Percentiles rank a stretch among this genome's conserved stretches.
These are phyloP conservation scores for Boletus pseudopeckii DNA, from an alignment of 768 basidiomycete species.

Conservation along the genomic window DNA sequence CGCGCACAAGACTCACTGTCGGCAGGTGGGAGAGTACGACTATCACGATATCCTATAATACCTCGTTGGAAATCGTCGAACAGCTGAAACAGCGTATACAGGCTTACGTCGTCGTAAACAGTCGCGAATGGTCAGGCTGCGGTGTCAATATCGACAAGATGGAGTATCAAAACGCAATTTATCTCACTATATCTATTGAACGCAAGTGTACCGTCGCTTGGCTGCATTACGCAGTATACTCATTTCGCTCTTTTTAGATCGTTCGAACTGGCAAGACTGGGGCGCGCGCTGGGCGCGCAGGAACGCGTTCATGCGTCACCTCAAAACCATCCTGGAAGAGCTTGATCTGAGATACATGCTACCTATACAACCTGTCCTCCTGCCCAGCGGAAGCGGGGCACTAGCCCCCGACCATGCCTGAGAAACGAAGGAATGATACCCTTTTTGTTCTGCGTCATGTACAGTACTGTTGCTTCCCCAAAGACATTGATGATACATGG, in stretches of 20 bases:
- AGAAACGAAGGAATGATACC: background rate
- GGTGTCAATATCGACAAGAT: conserved; percentile 73
- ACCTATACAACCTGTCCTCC: conserved; percentile 68
- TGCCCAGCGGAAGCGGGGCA: conserved; percentile 34
- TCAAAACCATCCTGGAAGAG: conserved; percentile 70
- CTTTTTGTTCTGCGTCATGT: background rate
- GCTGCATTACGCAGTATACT: background rate
- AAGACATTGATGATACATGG: background rate
- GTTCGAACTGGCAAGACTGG: conserved; percentile 87
- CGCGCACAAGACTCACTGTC: conserved; percentile 4
- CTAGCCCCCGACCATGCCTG: background rate
- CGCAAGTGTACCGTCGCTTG: conserved; percentile 42
- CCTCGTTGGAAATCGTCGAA: conserved; percentile 68
- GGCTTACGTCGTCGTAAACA: conserved; percentile 59
- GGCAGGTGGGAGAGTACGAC: conserved; percentile 65
- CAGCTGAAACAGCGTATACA: conserved; percentile 57
- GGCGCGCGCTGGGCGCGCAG: conserved; percentile 75
- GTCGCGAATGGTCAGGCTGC: conserved; percentile 68
- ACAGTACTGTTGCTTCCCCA: background rate
- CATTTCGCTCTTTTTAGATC: conserved; percentile 41
- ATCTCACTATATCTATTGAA: conserved; percentile 66
- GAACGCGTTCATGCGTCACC: conserved; percentile 69
- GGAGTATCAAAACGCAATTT: conserved; percentile 72
- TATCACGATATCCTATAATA: conserved; percentile 63
- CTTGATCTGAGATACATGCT: conserved; percentile 67